phyloP scores from a whole-genome alignment of 805 yeast species.

The Yamadazyma paraphyllophila region DNA sequence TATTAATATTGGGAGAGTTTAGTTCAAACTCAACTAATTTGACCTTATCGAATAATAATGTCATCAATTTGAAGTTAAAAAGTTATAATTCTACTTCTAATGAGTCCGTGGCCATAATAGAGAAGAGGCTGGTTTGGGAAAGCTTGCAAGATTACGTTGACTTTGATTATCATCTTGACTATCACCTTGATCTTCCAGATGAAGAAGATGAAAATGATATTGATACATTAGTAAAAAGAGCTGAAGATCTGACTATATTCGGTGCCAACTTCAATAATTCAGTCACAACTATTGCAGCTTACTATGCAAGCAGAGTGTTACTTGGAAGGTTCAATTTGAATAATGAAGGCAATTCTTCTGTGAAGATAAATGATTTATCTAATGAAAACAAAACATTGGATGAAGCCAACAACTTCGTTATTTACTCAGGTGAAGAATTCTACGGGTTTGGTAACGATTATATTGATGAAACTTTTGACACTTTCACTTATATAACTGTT shows the following conservation, averaged over 20 bases:
- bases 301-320: slow-evolving; percentile 22
- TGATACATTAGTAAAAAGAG: slow-evolving; percentile 16
- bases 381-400: slow-evolving; percentile 23
- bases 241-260: slow-evolving; percentile 14
- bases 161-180: slow-evolving; percentile 9
- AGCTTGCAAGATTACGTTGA: slow-evolving; percentile 1
- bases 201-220: not conserved
- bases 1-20: slow-evolving; percentile 50
- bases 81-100: slow-evolving; percentile 34
- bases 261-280: slow-evolving; percentile 33
- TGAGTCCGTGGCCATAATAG: slow-evolving; percentile 20
- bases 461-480: slow-evolving; percentile 21
- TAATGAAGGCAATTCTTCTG: slow-evolving; percentile 25
- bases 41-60: slow-evolving; percentile 25
- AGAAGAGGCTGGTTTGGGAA: slow-evolving; percentile 12
- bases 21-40: slow-evolving; percentile 28
- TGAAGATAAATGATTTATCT: slow-evolving; percentile 24
- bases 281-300: slow-evolving; percentile 20
- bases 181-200: not conserved
- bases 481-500: slow-evolving; percentile 35
- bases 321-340: slow-evolving; percentile 34
- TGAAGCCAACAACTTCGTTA: slow-evolving; percentile 34
- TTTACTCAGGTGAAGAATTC: slow-evolving; percentile 40
- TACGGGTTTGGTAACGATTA: slow-evolving; percentile 39
- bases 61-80: slow-evolving; percentile 25